Percentiles rank a stretch among this genome's conserved stretches.
phyloP scores from a whole-genome alignment of 2,329 filamentous ascomycete genomes.

The Drechslera avenae region DNA sequence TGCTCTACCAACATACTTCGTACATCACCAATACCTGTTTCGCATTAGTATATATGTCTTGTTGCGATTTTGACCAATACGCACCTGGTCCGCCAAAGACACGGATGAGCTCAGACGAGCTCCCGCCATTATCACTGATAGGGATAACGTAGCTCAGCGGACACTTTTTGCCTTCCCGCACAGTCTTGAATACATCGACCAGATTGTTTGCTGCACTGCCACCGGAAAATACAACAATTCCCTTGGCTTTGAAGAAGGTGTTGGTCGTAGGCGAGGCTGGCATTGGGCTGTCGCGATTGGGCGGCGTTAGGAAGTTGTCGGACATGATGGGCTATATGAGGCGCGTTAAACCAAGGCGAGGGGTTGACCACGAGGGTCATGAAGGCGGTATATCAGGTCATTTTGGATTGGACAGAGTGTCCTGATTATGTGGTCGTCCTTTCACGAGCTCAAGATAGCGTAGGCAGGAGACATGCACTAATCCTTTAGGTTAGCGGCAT shows the following conservation, averaged over 20 bases:
- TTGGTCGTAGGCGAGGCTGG: constrained; percentile 28
- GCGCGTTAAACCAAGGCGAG: neutral
- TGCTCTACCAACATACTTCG: constrained; percentile 62
- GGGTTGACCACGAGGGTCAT: constrained; percentile 22
- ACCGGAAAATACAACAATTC: constrained; percentile 86
- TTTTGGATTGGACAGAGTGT: constrained; percentile 26
- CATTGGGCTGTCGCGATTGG: constrained; percentile 22
- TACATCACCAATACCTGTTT: constrained; percentile 70
- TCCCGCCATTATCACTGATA: constrained; percentile 94
- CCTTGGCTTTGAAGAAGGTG: constrained; percentile 46
- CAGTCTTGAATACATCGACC: constrained; percentile 80
- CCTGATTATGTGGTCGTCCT: constrained; percentile 21
- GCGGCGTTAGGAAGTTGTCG: constrained; percentile 23
- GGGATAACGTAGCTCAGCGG: constrained; percentile 85
- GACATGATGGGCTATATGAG: constrained; percentile 18
- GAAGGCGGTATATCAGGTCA: constrained; percentile 23
- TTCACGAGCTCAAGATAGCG: constrained; percentile 19
- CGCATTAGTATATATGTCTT: constrained; percentile 3
- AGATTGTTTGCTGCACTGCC: constrained; percentile 94
- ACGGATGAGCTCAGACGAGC: constrained; percentile 88
- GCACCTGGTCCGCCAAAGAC: constrained; percentile 91
- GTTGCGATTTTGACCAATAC: constrained; percentile 7
- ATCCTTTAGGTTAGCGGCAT: constrained; percentile 15
- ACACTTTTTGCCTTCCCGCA: constrained; percentile 66
- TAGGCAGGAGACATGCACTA: constrained; percentile 37